Conservation (phyloP, 768 basidiomycete species). For the Cyclocybe aegerita region DNA sequence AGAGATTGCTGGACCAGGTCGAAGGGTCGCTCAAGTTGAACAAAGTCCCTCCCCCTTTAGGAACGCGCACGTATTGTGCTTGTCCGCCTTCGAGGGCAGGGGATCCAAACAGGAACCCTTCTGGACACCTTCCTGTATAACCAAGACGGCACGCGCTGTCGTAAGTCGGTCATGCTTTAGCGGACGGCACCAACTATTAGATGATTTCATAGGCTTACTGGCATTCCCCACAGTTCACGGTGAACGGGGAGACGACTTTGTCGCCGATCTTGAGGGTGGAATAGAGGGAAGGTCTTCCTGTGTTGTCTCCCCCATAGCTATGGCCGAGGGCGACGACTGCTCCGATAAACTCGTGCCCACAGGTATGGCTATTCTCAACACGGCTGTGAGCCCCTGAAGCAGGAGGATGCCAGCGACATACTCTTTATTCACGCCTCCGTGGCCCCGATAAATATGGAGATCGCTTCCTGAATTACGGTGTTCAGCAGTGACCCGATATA, state of each 20-base stretch:
- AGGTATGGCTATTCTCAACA: constrained; percentile 46
- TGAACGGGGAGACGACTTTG: constrained; percentile 80
- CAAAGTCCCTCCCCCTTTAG: constrained; percentile 77
- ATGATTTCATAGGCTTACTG: constrained; percentile 47
- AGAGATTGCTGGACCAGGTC: constrained; percentile 41
- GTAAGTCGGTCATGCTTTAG: not conserved
- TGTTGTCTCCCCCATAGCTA: constrained; percentile 42
- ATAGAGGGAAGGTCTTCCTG: constrained; percentile 61
- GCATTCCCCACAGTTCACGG: constrained; percentile 83
- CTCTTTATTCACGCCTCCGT: constrained; percentile 51
- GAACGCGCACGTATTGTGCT: constrained; percentile 78
- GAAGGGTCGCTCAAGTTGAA: constrained; percentile 56
- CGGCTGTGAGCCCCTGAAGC: not conserved
- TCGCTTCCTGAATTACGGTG: constrained; percentile 50
- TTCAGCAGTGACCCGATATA: not conserved
- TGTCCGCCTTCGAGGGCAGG: constrained; percentile 70
- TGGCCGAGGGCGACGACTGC: constrained; percentile 67
- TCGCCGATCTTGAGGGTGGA: constrained; percentile 66
- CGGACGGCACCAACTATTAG: not conserved
- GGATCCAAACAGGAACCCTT: constrained; percentile 64
- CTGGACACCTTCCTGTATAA: constrained; percentile 67
- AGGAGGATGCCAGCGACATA: constrained; percentile 27
- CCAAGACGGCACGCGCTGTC: constrained; percentile 69
- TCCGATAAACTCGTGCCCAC: constrained; percentile 80
- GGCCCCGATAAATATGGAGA: constrained; percentile 72